A percentile compares a stretch with the other conserved stretches of the same genome.
phyloP scores from a whole-genome alignment of 2,329 filamentous ascomycete species.

The Aspergillus texensis region DNA sequence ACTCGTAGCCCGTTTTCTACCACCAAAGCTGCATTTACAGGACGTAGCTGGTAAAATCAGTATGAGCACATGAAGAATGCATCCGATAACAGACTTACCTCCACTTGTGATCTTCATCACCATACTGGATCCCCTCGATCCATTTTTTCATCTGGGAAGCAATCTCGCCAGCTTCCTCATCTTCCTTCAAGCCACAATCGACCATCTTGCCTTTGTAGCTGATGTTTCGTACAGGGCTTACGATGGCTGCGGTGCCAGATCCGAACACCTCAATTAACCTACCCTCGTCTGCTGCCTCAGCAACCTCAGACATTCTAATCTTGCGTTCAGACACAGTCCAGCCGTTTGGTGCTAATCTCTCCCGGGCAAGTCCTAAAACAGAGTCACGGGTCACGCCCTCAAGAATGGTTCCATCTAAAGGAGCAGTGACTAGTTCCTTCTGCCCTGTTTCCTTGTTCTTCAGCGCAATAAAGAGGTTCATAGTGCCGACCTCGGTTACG shows the following conservation, averaged over 20 bases:
- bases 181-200: slow-evolving; percentile 77
- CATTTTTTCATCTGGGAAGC: slow-evolving; percentile 88
- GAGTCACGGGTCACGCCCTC: slow-evolving; percentile 94
- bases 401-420: slow-evolving; percentile 93
- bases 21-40: slow-evolving; percentile 21
- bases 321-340: slow-evolving; percentile 90
- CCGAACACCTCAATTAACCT: slow-evolving; percentile 92
- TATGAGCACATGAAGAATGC: neutral
- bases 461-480: slow-evolving; percentile 94
- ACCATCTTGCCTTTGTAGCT: slow-evolving; percentile 83
- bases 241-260: slow-evolving; percentile 89
- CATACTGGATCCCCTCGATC: slow-evolving; percentile 96
- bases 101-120: slow-evolving; percentile 90
- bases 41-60: slow-evolving; percentile 25
- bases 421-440: slow-evolving; percentile 92
- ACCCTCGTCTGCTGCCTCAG: slow-evolving; percentile 79
- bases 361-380: slow-evolving; percentile 80
- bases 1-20: neutral
- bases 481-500: slow-evolving; percentile 95
- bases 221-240: slow-evolving; percentile 86
- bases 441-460: slow-evolving; percentile 84
- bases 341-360: slow-evolving; percentile 79
- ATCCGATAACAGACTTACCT: slow-evolving; percentile 59
- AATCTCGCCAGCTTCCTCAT: slow-evolving; percentile 85
- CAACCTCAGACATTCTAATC: slow-evolving; percentile 85